These are phyloP conservation scores for Castanea crenata DNA, from an alignment of 306 rosid genomes.

Conservation along the genomic window DNA sequence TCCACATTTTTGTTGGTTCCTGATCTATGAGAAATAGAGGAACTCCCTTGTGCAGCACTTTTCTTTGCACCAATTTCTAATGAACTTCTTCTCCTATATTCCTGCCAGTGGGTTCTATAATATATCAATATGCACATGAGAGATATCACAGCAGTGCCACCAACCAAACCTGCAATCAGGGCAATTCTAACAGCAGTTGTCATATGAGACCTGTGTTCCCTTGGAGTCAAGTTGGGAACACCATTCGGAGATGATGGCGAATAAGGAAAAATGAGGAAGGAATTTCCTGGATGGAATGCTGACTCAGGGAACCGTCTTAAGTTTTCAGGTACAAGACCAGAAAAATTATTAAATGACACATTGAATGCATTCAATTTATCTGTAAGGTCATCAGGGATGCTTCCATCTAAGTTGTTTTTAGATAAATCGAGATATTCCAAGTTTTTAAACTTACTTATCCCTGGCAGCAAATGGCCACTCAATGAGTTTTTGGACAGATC, in stretches of 20 bases:
- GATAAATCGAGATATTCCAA: slow-evolving; percentile 60
- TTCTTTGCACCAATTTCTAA: slow-evolving; percentile 36
- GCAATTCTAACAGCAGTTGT: slow-evolving; percentile 50
- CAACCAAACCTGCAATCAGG: slow-evolving; percentile 53
- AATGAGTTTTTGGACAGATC: slow-evolving; percentile 76
- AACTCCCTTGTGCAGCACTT: slow-evolving; percentile 31
- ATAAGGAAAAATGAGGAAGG: slow-evolving; percentile 50
- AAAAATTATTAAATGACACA: slow-evolving; percentile 68
- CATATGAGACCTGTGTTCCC: slow-evolving; percentile 29
- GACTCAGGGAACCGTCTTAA: slow-evolving; percentile 66
- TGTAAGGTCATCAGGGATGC: slow-evolving; percentile 63
- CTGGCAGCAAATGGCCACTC: slow-evolving; percentile 55
- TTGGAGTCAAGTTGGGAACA: slow-evolving; percentile 27
- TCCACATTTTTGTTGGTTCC: slow-evolving; percentile 37
- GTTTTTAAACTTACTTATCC: slow-evolving; percentile 45
- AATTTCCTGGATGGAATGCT: slow-evolving; percentile 77
- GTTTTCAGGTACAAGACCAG: slow-evolving; percentile 58
- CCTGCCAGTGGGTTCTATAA: slow-evolving; percentile 35
- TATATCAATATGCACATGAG: slow-evolving; percentile 36
- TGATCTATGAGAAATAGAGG: slow-evolving; percentile 33
- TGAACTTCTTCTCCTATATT: slow-evolving; percentile 19
- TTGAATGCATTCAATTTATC: slow-evolving; percentile 50
- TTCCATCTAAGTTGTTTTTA: slow-evolving; percentile 54
- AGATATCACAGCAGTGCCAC: slow-evolving; percentile 45
- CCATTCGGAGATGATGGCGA: slow-evolving; percentile 38